These are phyloP conservation scores for Phanerodontia chrysosporium DNA, from an alignment of 768 basidiomycete genomes.

Conservation along the genomic window DNA sequence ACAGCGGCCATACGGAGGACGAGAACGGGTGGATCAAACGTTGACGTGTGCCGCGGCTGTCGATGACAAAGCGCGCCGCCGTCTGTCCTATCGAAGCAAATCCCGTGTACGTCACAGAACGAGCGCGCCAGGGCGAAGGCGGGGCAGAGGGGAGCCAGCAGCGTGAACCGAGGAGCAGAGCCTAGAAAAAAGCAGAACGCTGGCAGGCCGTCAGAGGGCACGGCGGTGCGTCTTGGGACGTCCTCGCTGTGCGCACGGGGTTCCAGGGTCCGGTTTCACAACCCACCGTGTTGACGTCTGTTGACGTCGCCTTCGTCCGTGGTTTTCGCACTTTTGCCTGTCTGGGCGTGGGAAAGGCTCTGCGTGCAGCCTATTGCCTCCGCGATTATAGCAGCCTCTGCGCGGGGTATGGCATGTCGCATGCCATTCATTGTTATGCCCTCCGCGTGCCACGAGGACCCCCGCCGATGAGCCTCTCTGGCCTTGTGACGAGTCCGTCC, in stretches of 20 bases:
- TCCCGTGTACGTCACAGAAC: background rate
- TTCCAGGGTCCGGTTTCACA: background rate
- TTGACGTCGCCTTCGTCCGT: background rate
- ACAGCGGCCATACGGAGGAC: background rate
- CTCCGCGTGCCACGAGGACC: too few relatives aligned
- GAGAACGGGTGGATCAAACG: background rate
- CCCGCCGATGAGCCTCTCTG: background rate
- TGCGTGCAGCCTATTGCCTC: background rate
- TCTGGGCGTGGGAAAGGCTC: background rate
- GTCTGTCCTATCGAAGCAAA: background rate
- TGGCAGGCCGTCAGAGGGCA: background rate
- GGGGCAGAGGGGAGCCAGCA: too few relatives aligned
- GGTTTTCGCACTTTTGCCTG: slow-evolving; percentile 1
- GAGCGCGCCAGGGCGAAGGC: too few relatives aligned
- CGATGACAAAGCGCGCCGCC: background rate
- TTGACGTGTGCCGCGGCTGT: background rate
- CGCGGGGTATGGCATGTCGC: too few relatives aligned
- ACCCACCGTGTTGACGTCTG: background rate
- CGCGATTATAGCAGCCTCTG: background rate
- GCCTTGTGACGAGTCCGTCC: background rate
- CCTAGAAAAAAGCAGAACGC: background rate
- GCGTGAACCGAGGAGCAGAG: too few relatives aligned
- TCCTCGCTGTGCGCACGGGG: too few relatives aligned
- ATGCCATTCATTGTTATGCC: too few relatives aligned
- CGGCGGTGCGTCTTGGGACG: too few relatives aligned